These are phyloP conservation scores for Lepidopterella palustris DNA, from an alignment of 495 filamentous ascomycete genomes.

Conservation along the genomic window DNA sequence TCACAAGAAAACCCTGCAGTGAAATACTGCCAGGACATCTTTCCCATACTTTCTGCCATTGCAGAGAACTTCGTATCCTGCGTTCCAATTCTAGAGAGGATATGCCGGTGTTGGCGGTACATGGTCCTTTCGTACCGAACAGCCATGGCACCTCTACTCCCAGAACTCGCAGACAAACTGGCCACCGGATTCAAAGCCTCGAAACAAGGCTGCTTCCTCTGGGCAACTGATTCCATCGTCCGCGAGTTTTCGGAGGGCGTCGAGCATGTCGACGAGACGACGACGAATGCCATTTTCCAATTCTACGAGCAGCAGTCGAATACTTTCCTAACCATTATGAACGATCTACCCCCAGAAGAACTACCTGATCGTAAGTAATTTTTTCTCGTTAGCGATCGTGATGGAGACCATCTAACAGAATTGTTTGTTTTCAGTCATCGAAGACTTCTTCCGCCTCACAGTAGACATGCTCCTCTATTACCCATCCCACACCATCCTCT, in stretches of 20 bases:
- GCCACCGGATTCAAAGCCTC: conserved; percentile 76
- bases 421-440: conserved; percentile 63
- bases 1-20: conserved; percentile 80
- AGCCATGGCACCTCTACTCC: conserved; percentile 77
- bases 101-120: conserved; percentile 90
- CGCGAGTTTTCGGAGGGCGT: conserved; percentile 89
- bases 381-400: not conserved
- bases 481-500: conserved; percentile 70
- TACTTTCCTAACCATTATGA: conserved; percentile 80
- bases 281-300: conserved; percentile 80
- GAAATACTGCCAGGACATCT: conserved; percentile 90
- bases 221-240: conserved; percentile 90
- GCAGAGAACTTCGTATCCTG: conserved; percentile 78
- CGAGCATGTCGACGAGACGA: conserved; percentile 72
- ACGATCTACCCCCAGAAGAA: conserved; percentile 76
- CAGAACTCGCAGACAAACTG: conserved; percentile 78
- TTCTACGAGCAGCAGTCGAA: conserved; percentile 92
- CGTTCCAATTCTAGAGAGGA: conserved; percentile 80
- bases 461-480: conserved; percentile 90
- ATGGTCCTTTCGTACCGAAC: conserved; percentile 95
- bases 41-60: conserved; percentile 77
- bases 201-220: conserved; percentile 92
- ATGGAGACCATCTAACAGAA: not conserved
- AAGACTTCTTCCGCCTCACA: conserved; percentile 94
- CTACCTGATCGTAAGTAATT: conserved; percentile 66